These are phyloP conservation scores for Fusarium armeniacum DNA, from an alignment of 2,329 filamentous ascomycete species.

Conservation along the genomic window DNA sequence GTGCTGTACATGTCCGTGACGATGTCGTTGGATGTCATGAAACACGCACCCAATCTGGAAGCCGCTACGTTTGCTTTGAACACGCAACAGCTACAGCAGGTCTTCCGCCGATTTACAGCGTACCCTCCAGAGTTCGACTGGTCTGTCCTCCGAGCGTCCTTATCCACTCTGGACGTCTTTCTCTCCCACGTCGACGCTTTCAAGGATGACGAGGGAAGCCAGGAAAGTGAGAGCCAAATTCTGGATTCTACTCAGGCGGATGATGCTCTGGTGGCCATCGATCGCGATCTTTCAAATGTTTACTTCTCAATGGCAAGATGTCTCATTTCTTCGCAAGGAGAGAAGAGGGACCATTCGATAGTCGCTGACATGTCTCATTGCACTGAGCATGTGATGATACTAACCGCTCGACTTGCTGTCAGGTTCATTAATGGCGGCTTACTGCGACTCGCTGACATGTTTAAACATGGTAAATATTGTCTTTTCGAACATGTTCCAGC, in stretches of 20 bases:
- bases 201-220: slow-evolving; percentile 56
- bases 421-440: slow-evolving; percentile 62
- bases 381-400: slow-evolving; percentile 60
- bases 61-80: slow-evolving; percentile 65
- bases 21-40: slow-evolving; percentile 66
- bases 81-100: slow-evolving; percentile 63
- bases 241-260: slow-evolving; percentile 60
- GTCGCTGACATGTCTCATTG: slow-evolving; percentile 52
- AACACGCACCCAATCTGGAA: slow-evolving; percentile 60
- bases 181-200: slow-evolving; percentile 61
- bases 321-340: slow-evolving; percentile 50
- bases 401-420: slow-evolving; percentile 63
- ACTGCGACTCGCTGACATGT: slow-evolving; percentile 60
- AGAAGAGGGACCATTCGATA: slow-evolving; percentile 25
- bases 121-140: slow-evolving; percentile 62
- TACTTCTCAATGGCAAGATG: slow-evolving; percentile 65
- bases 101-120: slow-evolving; percentile 64
- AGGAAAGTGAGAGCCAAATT: slow-evolving; percentile 56
- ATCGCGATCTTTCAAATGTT: slow-evolving; percentile 62
- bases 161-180: slow-evolving; percentile 65
- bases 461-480: slow-evolving; percentile 63
- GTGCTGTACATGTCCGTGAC: slow-evolving; percentile 64
- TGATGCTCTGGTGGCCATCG: slow-evolving; percentile 63
- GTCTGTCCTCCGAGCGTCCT: slow-evolving; percentile 59
- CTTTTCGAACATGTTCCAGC: slow-evolving; percentile 62